These are phyloP conservation scores for Blastomyces gilchristii DNA, from an alignment of 2,329 filamentous ascomycete genomes.

Conservation along the genomic window DNA sequence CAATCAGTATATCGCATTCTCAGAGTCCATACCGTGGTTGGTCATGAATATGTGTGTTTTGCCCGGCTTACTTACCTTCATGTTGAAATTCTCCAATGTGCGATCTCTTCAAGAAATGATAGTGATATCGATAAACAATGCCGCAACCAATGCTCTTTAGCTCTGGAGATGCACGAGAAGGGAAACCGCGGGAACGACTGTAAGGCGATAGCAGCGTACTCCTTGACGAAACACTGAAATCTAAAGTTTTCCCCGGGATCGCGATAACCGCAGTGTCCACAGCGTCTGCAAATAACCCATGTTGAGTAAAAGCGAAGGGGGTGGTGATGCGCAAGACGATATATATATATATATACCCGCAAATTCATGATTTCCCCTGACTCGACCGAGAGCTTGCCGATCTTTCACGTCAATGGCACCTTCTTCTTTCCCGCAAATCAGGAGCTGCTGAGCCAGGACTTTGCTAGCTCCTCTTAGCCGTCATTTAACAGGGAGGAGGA, in stretches of 20 bases:
- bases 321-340: too few relatives aligned
- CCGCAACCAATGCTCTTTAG: neutral
- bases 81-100: neutral
- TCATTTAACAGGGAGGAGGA: neutral
- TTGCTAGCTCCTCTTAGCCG: slow-evolving; percentile 1
- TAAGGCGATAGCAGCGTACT: neutral
- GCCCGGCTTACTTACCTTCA: neutral
- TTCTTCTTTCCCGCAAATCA: neutral
- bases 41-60: neutral
- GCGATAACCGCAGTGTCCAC: neutral
- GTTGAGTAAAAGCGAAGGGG: neutral
- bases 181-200: neutral
- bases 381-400: neutral
- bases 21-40: neutral
- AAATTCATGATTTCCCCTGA: neutral
- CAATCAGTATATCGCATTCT: neutral
- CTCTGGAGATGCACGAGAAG: neutral
- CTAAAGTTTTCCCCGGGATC: neutral
- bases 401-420: neutral
- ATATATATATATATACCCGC: neutral
- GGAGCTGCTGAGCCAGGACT: neutral
- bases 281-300: neutral
- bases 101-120: neutral
- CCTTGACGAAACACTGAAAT: neutral
- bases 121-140: neutral